Evolutionary conservation across 2,329 filamentous ascomycete species (phyloP).

Genomic region (Fusarium proliferatum): DNA sequence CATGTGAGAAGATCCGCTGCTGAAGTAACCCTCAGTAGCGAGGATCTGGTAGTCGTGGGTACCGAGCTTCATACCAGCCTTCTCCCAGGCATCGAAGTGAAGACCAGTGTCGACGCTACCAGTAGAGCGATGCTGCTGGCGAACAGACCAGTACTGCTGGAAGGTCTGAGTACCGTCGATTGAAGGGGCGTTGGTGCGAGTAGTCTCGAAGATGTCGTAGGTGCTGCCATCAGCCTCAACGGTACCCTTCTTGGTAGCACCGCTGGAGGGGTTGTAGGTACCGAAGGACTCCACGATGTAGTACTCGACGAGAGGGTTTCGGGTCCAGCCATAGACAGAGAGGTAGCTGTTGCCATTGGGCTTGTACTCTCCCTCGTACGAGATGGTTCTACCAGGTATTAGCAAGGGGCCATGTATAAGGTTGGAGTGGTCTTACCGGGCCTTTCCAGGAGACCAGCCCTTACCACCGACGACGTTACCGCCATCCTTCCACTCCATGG

Average conservation of each 20-base stretch:
- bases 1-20: constrained; percentile 60
- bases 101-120: constrained; percentile 61
- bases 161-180: constrained; percentile 63
- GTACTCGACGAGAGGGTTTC: constrained; percentile 52
- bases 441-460: constrained; percentile 39
- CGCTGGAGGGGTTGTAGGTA: constrained; percentile 47
- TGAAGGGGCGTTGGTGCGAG: constrained; percentile 56
- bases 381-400: constrained; percentile 27
- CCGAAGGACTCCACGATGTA: constrained; percentile 53
- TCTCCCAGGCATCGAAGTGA: constrained; percentile 66
- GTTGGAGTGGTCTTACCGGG: constrained; percentile 51
- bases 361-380: constrained; percentile 47
- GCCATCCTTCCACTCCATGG: constrained; percentile 54
- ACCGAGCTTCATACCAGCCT: constrained; percentile 61
- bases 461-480: constrained; percentile 46
- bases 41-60: constrained; percentile 65
- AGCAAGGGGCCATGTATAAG: neutral
- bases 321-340: constrained; percentile 54
- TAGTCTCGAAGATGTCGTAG: constrained; percentile 53
- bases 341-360: constrained; percentile 54
- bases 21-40: constrained; percentile 65
- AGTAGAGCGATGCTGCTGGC: constrained; percentile 59
- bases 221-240: constrained; percentile 50
- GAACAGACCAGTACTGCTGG: constrained; percentile 65
- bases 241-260: constrained; percentile 48